Evolutionary conservation across 1,284 basidiomycete species (phyloP), one percentile per base, ranked within the genome.

Genomic region (Fomitopsis pinicola): DNA sequence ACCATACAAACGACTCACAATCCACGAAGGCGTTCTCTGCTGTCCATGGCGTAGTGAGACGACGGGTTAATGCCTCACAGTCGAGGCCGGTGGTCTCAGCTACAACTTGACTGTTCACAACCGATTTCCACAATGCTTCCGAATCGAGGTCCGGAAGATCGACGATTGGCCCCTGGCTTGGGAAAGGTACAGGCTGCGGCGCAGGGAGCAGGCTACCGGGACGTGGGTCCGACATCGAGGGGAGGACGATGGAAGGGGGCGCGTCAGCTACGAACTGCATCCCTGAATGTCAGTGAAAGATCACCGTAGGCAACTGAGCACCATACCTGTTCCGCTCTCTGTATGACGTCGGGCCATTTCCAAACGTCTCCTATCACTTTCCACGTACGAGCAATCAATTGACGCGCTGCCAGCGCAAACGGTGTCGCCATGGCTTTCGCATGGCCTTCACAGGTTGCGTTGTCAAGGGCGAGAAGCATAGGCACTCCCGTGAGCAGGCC

Each of bases 401-500:
- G 87, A 63, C 84, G 84, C 52, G 93, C 80, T 1, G 82, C 83
- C 36, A 79, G 76, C 33, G 84, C 77, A 55, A 89, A 83, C 60
- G 79, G 80, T 42, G 74, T 71, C 54, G 73, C 76, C 57, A 66
- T 73, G 55, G 73, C 68, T 64, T 83, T 79, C 35, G 72, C 72
- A 17, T 76, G 76, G 35, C 80, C 82, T 61, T 69, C 75, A 66
- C 68, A 76, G 2, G 83, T 80, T 42, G 85, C 83, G 6, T 71
- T 74, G 66, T 94, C 88, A 44, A 98, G 75, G 0, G 91, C 87
- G 36, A 94, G 72, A 42, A 98, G 75, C 89, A 97, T 95, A 1
- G 96, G 95, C 38, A 94, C 78, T 35, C 92, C 88, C 0, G 89
- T 87, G 22, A 95, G 74, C 42, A 97, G 70, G 1, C 89, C 89